Evolutionary conservation across 2,329 filamentous ascomycete species (phyloP), one percentile per base, ranked within the genome.

Genomic region (Fusarium sp.): DNA sequence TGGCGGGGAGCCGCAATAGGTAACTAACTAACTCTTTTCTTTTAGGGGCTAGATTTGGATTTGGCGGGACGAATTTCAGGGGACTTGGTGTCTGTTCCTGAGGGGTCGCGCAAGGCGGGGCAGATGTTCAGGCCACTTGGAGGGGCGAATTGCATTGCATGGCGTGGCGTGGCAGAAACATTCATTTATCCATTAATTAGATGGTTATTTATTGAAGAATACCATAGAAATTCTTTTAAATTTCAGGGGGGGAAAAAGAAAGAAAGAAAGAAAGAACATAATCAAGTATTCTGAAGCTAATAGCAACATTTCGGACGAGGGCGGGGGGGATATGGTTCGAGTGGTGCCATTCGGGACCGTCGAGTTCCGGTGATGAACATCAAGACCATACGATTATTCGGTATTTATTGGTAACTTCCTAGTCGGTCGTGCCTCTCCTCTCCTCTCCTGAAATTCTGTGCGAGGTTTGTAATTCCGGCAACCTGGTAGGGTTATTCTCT

Each of bases 351-450:
- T 44, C 53, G 63, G 62, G 53, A 58, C 62, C 62, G 61, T 67
- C 44, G 39, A 56, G 41, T 70, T 49, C 67, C 61, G 63, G 42
- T 54, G 56, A 48, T 48, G 41, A 51, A 53, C 67, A 70, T 52
- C 52, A 56, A 49, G 49, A 66, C 65, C 67, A 55, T 69, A 69
- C 66, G 67, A 69, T 68, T 54, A 36, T 67, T 67, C 60, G 67
- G 67, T 70, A 60, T 61, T 67, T 63, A 29, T 58, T 66, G 67
- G 56, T 60, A 57, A 13, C 31, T 41, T 41, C 32, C 58, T 52
- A n/a, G 32, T 10, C 49, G 15, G 32, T 10, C 49, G 35, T 9
- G 6, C 17, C 51, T 45, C 14, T 38, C 32, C 41, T 52, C 9
- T 4, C 17, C 51, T 45, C 14, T 38, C 32, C 41, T 52, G 14